phyloP scores from a whole-genome alignment of 805 yeast species.

The Zygoascus ofunaensis region DNA sequence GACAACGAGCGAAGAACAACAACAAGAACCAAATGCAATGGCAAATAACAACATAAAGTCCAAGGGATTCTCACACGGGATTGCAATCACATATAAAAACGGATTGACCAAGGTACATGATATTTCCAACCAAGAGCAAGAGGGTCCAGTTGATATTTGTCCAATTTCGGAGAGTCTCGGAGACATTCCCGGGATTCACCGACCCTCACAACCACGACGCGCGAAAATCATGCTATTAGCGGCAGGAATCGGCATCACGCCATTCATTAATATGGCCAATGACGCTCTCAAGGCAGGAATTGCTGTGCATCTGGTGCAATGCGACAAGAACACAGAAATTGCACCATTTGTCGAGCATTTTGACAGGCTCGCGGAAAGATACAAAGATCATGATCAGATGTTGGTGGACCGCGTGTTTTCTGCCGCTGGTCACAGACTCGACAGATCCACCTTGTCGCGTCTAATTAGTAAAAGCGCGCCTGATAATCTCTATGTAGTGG shows the following conservation, averaged over 20 bases:
- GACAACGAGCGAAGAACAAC: conserved; percentile 19
- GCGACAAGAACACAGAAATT: conserved; percentile 22
- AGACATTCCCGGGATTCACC: not conserved
- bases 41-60: not conserved
- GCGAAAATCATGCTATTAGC: conserved; percentile 33
- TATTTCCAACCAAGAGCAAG: not conserved
- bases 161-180: not conserved
- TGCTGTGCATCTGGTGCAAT: conserved; percentile 30
- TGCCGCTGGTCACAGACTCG: not conserved
- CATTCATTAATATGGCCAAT: conserved; percentile 46
- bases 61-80: not conserved
- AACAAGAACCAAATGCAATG: conserved; percentile 13
- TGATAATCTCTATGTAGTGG: conserved; percentile 12
- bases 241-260: conserved; percentile 66
- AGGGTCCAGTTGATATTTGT: too few relatives aligned
- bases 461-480: conserved; percentile 3
- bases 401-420: conserved; percentile 7
- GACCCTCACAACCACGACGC: too few relatives aligned
- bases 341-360: conserved; percentile 14
- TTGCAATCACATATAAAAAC: not conserved
- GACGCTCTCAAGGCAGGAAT: conserved; percentile 28
- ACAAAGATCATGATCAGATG: conserved; percentile 7
- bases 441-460: conserved; percentile 1
- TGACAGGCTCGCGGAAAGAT: conserved; percentile 3
- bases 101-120: not conserved